A percentile compares a stretch with the other conserved stretches of the same genome.
phyloP scores from a whole-genome alignment of 192 early-diverging fungal species.

The Dissophora globulifera region DNA sequence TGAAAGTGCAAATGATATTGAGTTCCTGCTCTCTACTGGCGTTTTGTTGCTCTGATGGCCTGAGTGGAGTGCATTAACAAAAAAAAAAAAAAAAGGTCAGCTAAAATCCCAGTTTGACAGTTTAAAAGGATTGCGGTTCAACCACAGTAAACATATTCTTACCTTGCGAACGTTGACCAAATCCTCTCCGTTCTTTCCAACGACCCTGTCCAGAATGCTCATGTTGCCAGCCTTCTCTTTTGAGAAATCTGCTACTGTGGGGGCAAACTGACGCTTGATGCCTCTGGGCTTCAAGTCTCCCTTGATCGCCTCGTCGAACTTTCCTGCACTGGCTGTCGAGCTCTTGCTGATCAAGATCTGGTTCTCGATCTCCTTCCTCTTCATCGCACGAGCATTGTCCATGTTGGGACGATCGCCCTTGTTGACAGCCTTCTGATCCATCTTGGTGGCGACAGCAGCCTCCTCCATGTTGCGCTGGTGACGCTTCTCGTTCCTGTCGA shows the following conservation, averaged over 20 bases:
- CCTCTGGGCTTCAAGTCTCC: constrained; percentile 90
- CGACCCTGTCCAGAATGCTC: constrained; percentile 75
- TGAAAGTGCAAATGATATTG: constrained; percentile 21
- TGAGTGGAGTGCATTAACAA: background rate
- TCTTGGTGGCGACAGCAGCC: constrained; percentile 63
- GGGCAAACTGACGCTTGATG: constrained; percentile 74
- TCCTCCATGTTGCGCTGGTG: constrained; percentile 90
- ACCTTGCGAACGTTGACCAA: constrained; percentile 67
- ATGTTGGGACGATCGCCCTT: constrained; percentile 56
- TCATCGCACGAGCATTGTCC: constrained; percentile 65
- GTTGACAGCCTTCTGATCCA: constrained; percentile 59
- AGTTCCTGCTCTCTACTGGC: constrained; percentile 21
- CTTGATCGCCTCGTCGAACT: constrained; percentile 85
- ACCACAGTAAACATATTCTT: background rate
- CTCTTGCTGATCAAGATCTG: constrained; percentile 80
- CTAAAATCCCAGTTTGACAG: background rate
- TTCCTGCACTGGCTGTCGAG: constrained; percentile 91
- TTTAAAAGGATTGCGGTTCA: too few relatives aligned
- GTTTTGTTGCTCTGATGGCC: constrained; percentile 53
- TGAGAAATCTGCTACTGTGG: constrained; percentile 66
- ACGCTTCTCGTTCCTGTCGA: constrained; percentile 90
- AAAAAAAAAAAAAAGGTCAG: background rate
- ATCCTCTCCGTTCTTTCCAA: constrained; percentile 62
- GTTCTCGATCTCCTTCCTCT: constrained; percentile 79
- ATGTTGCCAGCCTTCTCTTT: constrained; percentile 77